phyloP scores from a whole-genome alignment of 257 asterid species.

The Misopates orontium region DNA sequence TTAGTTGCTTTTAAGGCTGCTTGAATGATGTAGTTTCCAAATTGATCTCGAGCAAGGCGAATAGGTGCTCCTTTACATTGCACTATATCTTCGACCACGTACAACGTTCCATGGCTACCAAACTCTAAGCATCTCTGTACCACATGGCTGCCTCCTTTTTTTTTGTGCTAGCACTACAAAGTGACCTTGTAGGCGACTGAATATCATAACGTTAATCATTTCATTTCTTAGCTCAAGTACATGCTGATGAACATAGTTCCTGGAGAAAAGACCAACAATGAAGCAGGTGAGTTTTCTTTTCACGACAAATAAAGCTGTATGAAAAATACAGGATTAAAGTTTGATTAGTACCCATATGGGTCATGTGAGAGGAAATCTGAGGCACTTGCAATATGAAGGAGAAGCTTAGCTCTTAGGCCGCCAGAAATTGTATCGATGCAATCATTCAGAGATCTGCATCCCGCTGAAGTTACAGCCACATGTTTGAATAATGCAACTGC shows the following conservation, averaged over 20 bases:
- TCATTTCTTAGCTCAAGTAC: slow-evolving; percentile 11
- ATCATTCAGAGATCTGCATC: slow-evolving; percentile 37
- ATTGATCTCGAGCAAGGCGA: slow-evolving; percentile 33
- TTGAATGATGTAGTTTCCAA: slow-evolving; percentile 56
- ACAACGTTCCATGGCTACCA: neutral
- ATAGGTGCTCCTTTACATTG: neutral
- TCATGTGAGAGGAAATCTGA: slow-evolving; percentile 36
- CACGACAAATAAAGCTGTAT: neutral
- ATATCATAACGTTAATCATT: neutral
- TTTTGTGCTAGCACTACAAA: slow-evolving; percentile 27
- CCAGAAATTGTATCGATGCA: slow-evolving; percentile 30
- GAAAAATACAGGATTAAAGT: neutral
- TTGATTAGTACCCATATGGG: slow-evolving; percentile 39
- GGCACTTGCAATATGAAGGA: slow-evolving; percentile 24
- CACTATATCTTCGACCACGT: slow-evolving; percentile 32
- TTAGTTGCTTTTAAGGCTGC: slow-evolving; percentile 32
- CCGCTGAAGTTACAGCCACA: slow-evolving; percentile 39
- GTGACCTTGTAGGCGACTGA: slow-evolving; percentile 4
- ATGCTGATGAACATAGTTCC: slow-evolving; percentile 52
- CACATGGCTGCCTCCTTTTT: slow-evolving; percentile 38
- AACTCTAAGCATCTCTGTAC: slow-evolving; percentile 44
- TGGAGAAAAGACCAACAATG: slow-evolving; percentile 5
- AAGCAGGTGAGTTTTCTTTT: neutral
- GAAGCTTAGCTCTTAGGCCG: slow-evolving; percentile 25
- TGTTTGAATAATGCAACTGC: neutral